A percentile compares a stretch with the other conserved stretches of the same genome.
These are phyloP conservation scores for Naganishia randhawae DNA, from an alignment of 768 basidiomycete species.

Conservation along the genomic window DNA sequence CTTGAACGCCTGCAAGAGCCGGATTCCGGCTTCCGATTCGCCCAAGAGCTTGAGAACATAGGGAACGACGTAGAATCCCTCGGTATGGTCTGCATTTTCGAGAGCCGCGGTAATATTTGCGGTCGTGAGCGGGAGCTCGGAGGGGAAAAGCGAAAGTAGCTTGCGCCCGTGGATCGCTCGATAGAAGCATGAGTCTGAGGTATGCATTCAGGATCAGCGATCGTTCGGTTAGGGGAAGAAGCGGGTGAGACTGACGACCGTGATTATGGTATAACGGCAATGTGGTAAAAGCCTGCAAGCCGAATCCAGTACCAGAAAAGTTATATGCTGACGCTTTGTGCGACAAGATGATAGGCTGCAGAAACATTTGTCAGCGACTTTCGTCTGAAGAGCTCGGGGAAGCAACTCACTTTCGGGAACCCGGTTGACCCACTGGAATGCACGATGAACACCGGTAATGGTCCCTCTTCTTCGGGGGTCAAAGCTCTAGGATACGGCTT, in stretches of 20 bases:
- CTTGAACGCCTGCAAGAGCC: conserved; percentile 54
- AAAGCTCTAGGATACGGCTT: conserved; percentile 34
- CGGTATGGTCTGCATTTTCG: conserved; percentile 40
- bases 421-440: conserved; percentile 56
- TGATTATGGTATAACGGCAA: conserved; percentile 53
- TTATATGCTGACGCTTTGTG: conserved; percentile 54
- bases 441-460: conserved; percentile 51
- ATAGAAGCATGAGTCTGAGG: conserved; percentile 45
- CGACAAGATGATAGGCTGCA: conserved; percentile 52
- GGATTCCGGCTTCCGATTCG: conserved; percentile 56
- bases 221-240: not conserved
- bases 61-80: conserved; percentile 45
- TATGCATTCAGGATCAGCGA: not conserved
- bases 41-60: conserved; percentile 55
- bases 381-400: not conserved
- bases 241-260: conserved; percentile 35
- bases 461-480: conserved; percentile 49
- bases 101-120: conserved; percentile 53
- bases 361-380: not conserved
- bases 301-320: conserved; percentile 49
- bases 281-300: conserved; percentile 51
- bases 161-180: conserved; percentile 53
- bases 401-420: conserved; percentile 49
- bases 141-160: conserved; percentile 53
- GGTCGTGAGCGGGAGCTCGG: conserved; percentile 55